Evolutionary conservation across 2,329 filamentous ascomycete genomes (phyloP).

Genomic region (Fonsecaea pedrosoi): DNA sequence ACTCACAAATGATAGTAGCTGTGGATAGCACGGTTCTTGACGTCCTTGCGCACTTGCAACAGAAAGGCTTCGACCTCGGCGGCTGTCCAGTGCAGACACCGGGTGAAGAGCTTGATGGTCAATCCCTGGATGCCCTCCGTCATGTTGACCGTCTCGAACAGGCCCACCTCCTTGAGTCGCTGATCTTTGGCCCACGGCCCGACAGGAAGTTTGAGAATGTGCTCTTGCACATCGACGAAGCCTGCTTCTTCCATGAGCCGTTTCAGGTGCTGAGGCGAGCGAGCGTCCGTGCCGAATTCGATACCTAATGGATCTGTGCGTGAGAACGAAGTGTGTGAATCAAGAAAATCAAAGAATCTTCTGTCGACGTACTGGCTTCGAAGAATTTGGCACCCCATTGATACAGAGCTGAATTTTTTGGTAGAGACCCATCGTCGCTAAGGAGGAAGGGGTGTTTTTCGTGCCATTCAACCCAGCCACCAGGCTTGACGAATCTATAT

Average conservation of each 20-base stretch:
- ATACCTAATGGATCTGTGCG: not conserved
- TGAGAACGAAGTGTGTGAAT: not conserved
- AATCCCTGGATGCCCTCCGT: constrained; percentile 44
- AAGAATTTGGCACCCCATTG: constrained; percentile 42
- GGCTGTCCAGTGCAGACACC: constrained; percentile 39
- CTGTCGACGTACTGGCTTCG: constrained; percentile 33
- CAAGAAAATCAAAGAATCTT: not conserved
- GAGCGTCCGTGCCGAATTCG: constrained; percentile 33
- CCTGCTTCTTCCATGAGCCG: constrained; percentile 42
- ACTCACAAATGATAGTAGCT: constrained; percentile 32
- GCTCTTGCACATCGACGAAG: constrained; percentile 43
- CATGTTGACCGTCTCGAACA: constrained; percentile 41
- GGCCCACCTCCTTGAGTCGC: constrained; percentile 42
- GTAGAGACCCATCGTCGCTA: constrained; percentile 47
- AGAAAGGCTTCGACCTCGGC: constrained; percentile 35
- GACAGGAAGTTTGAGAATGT: constrained; percentile 42
- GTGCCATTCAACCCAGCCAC: constrained; percentile 52
- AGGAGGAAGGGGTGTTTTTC: constrained; percentile 30
- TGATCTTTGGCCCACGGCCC: constrained; percentile 43
- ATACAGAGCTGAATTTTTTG: constrained; percentile 44
- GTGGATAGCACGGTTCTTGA: constrained; percentile 28
- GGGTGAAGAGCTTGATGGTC: constrained; percentile 44
- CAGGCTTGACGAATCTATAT: constrained; percentile 43
- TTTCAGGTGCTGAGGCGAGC: constrained; percentile 43
- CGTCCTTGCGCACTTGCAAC: constrained; percentile 27